phyloP scores from a whole-genome alignment of 768 basidiomycete genomes.

The Podaxis sp. region DNA sequence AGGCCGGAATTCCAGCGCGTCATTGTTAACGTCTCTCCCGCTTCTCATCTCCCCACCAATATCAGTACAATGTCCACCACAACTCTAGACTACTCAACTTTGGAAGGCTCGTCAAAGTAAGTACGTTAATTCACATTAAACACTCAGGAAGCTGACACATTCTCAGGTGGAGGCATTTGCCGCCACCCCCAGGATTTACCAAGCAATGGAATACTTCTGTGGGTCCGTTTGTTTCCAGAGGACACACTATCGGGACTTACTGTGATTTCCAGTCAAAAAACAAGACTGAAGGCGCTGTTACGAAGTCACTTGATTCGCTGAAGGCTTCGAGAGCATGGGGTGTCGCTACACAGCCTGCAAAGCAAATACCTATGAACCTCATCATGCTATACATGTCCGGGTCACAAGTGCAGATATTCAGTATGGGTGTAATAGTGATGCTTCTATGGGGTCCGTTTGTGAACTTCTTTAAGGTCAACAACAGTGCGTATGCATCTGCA shows the following conservation, averaged over 20 bases:
- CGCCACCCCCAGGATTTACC: constrained; percentile 69
- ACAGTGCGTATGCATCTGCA: constrained; percentile 46
- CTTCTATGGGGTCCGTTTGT: constrained; percentile 84
- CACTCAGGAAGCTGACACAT: not conserved
- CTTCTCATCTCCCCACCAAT: not conserved
- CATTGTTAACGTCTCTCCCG: not conserved
- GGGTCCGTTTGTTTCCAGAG: constrained; percentile 15
- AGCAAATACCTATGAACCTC: constrained; percentile 93
- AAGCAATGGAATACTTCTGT: constrained; percentile 34
- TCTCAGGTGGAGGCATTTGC: constrained; percentile 59
- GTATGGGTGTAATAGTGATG: constrained; percentile 96
- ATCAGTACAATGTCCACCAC: constrained; percentile 5
- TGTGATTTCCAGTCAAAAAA: constrained; percentile 38
- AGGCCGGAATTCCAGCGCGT: not conserved
- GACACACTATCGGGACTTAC: not conserved
- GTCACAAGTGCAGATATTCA: constrained; percentile 93
- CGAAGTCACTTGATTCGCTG: constrained; percentile 58
- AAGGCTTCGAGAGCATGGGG: constrained; percentile 87
- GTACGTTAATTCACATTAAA: not conserved
- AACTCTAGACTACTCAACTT: constrained; percentile 16
- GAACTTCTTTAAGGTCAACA: constrained; percentile 75
- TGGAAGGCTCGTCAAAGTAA: constrained; percentile 17
- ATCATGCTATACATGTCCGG: constrained; percentile 99
- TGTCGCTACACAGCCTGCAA: constrained; percentile 79
- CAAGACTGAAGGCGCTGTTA: constrained; percentile 32